Evolutionary conservation across 2,329 filamentous ascomycete genomes (phyloP), one percentile per base, ranked within the genome.

Genomic region (Pyricularia grisea): DNA sequence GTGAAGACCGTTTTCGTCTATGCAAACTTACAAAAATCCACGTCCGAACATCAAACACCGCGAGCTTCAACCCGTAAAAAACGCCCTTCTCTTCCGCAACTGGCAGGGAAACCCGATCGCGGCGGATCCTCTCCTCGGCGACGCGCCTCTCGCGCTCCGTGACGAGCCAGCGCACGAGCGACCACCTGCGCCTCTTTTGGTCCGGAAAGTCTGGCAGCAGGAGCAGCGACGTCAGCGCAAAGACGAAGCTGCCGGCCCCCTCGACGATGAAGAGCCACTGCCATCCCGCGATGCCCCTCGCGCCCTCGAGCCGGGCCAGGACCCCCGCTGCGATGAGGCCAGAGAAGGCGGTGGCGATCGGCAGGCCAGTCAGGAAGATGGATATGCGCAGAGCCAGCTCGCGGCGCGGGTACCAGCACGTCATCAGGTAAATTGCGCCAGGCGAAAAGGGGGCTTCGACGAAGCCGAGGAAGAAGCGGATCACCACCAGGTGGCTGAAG

Each of bases 181-280:
- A 36, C 65, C 65, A 67, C 58, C 23, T 27, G 12, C 58, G 58
- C 31, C 31, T 33, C 65, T 28, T 25, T 17, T 67, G 36, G 65
- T 31, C 65, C 25, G 67, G 67, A 55, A 42, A 63, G 27, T 68
- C 67, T 3, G 67, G 67, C n/a, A 68, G 30, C 55, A 68, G 20
- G 3, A 6, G 10, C 9, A 63, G 11, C 55, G 55, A 27, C 5
- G 61, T 11, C 17, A 68, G n/a, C 7, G 68, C 70, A 30, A 78
- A 72, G 17, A 79, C 79, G 20, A 83, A 77, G 1, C 83, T 86
- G 0, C 80, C 80, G 10, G 74, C 72, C 1, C 79, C 79, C 66
- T 81, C 79, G 12, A 82, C 76, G 55, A 84, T 81, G 69, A 86
- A 86, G 0, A 85, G 76, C 84, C 84, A 87, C 67, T 80, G 74